Conservation (phyloP, 208 protist species). For the Wallacemonas sp. region DNA sequence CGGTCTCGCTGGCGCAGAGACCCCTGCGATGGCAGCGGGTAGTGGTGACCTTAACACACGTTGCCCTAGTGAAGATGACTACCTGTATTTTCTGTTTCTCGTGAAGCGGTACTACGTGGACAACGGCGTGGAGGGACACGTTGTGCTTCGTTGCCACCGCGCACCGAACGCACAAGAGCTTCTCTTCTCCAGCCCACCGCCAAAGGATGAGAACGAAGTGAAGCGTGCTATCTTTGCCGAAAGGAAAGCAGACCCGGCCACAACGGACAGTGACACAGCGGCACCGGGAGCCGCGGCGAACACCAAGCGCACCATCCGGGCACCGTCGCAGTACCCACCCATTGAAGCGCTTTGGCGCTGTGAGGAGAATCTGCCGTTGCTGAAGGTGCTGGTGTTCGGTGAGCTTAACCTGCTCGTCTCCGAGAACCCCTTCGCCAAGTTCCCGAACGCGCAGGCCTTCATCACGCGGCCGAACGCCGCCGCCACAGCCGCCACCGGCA, state of each 20-base stretch:
- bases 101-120: constrained; percentile 82
- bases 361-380: constrained; percentile 72
- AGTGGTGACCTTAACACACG: neutral
- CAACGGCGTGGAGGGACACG: constrained; percentile 83
- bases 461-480: constrained; percentile 59
- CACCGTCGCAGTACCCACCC: constrained; percentile 55
- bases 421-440: constrained; percentile 81
- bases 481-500: constrained; percentile 6
- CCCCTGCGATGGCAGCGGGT: neutral
- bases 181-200: constrained; percentile 76
- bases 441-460: constrained; percentile 62
- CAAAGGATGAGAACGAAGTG: constrained; percentile 77
- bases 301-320: constrained; percentile 16
- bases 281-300: neutral
- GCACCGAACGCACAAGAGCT: constrained; percentile 52
- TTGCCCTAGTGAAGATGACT: constrained; percentile 51
- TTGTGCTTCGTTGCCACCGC: constrained; percentile 81
- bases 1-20: neutral
- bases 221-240: constrained; percentile 18
- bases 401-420: constrained; percentile 86
- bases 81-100: constrained; percentile 74
- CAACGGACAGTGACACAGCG: neutral
- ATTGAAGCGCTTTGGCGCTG: constrained; percentile 74
- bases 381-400: constrained; percentile 81
- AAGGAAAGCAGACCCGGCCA: too few relatives aligned